These are phyloP conservation scores for Starmerella cellae DNA, from an alignment of 805 yeast species.

Conservation along the genomic window DNA sequence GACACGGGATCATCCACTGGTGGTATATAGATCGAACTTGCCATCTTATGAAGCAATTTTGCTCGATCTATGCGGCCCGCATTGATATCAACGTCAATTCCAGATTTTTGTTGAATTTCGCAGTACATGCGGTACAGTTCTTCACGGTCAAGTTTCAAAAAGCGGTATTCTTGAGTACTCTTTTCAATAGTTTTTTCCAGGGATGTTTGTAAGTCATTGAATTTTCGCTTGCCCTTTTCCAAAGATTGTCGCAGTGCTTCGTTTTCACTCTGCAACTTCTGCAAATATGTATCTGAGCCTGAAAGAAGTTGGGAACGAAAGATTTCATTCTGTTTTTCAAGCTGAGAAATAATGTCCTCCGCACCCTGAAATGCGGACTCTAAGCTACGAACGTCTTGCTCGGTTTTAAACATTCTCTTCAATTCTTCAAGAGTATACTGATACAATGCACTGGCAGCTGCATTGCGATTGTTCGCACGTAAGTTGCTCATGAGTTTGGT, in stretches of 20 bases:
- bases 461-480: slow-evolving; percentile 35
- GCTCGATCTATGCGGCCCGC: too few relatives aligned
- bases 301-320: too few relatives aligned
- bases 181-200: too few relatives aligned
- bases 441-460: slow-evolving; percentile 31
- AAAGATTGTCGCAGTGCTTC: not conserved
- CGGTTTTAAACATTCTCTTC: slow-evolving; percentile 41
- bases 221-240: not conserved
- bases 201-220: not conserved
- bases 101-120: slow-evolving; percentile 39
- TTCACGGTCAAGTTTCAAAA: slow-evolving; percentile 44
- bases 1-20: slow-evolving; percentile 6
- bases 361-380: not conserved
- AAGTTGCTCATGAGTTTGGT: slow-evolving; percentile 35
- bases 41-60: too few relatives aligned
- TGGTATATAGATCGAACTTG: too few relatives aligned
- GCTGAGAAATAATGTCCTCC: not conserved
- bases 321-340: not conserved
- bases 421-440: slow-evolving; percentile 66
- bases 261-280: not conserved
- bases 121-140: slow-evolving; percentile 44
- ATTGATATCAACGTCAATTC: too few relatives aligned
- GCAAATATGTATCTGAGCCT: too few relatives aligned
- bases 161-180: slow-evolving; percentile 30
- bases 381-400: not conserved